phyloP scores from a whole-genome alignment of 75 land plant genomes.

The Pinus taeda region DNA sequence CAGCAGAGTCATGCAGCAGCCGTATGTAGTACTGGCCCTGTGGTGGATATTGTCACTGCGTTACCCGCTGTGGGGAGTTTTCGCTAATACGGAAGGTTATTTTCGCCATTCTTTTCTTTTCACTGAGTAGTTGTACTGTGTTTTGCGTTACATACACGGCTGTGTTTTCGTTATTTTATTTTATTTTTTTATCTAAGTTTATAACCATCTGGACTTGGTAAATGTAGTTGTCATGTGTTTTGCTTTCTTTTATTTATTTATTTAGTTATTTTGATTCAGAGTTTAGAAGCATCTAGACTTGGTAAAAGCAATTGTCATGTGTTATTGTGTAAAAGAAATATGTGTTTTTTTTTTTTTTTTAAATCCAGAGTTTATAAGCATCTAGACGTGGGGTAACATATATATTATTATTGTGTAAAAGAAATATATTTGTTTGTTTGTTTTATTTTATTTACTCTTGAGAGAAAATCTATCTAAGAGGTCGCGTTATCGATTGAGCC shows the following conservation, averaged over 20 bases:
- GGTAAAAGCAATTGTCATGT: neutral
- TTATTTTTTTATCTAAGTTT: too few species aligned
- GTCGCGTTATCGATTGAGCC: too few species aligned
- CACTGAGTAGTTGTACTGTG: neutral
- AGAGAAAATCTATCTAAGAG: too few species aligned
- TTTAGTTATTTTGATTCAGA: too few species aligned
- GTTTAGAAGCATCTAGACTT: neutral
- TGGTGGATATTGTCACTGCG: slow-evolving; percentile 16
- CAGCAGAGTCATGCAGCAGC: neutral
- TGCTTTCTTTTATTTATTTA: too few species aligned
- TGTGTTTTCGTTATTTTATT: neutral
- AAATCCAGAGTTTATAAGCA: neutral
- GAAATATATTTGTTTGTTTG: neutral
- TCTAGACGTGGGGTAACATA: neutral
- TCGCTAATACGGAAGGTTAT: slow-evolving; percentile 25
- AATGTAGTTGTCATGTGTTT: too few species aligned
- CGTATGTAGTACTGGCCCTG: slow-evolving; percentile 1
- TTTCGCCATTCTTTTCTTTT: neutral
- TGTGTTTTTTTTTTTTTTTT: too few species aligned
- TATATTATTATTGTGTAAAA: neutral
- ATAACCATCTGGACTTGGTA: too few species aligned
- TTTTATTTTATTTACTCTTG: too few species aligned
- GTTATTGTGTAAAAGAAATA: too few species aligned
- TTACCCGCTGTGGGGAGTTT: slow-evolving; percentile 15
- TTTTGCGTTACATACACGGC: too few species aligned